Evolutionary conservation across 768 basidiomycete genomes (phyloP).

Genomic region (Sarcomyxa edulis): DNA sequence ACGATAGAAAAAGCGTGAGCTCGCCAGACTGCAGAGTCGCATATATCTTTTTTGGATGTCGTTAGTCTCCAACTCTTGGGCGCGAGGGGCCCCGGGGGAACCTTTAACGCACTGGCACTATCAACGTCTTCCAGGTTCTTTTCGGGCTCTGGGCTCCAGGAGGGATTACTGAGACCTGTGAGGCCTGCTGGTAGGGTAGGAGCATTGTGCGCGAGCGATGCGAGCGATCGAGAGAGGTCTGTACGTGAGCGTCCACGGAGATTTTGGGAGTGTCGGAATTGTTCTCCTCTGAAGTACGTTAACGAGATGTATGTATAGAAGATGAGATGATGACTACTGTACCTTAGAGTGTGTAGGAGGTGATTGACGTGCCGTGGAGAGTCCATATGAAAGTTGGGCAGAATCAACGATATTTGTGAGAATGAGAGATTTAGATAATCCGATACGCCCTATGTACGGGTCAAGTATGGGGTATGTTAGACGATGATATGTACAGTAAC

Average conservation of each 20-base stretch:
- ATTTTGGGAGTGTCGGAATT: conserved; percentile 64
- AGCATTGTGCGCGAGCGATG: conserved; percentile 26
- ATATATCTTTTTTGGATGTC: conserved; percentile 18
- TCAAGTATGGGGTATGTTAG: no score
- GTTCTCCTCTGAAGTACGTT: conserved; percentile 50
- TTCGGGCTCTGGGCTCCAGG: conserved; percentile 1
- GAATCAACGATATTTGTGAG: no score
- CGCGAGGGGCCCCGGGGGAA: conserved; percentile 45
- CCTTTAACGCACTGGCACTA: no score
- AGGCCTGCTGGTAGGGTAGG: conserved; percentile 42
- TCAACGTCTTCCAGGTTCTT: conserved; percentile 7
- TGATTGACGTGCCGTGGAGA: no score
- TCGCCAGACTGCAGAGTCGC: conserved; percentile 41
- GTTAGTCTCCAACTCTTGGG: conserved; percentile 55
- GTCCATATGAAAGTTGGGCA: no score
- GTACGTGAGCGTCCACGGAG: conserved; percentile 29
- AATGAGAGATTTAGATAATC: no score
- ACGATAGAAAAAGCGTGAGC: conserved; percentile 50
- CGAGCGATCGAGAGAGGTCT: conserved; percentile 18
- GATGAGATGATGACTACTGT: conserved; percentile 5
- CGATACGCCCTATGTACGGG: no score
- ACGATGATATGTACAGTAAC: no score
- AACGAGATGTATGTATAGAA: not conserved
- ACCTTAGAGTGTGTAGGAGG: conserved; percentile 50
- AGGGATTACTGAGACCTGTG: conserved; percentile 19